These are phyloP conservation scores for Metarhizium album DNA, from an alignment of 2,329 filamentous ascomycete genomes.

Conservation along the genomic window DNA sequence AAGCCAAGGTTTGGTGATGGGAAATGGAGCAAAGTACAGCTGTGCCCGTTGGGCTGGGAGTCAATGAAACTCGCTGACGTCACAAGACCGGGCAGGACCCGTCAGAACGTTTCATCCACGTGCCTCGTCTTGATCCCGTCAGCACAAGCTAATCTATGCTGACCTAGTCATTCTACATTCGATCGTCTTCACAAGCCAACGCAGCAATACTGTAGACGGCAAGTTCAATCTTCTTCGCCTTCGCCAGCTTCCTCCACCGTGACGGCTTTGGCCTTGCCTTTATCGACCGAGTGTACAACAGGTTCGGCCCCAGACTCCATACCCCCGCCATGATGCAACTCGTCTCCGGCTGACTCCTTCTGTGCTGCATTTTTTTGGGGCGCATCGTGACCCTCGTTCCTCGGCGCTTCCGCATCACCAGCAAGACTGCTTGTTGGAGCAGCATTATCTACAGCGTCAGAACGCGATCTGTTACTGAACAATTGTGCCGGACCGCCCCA, in stretches of 20 bases:
- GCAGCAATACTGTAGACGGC: neutral
- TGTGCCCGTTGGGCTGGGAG: neutral
- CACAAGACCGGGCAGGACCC: neutral
- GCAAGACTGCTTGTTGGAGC: conserved; percentile 4
- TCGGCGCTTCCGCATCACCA: neutral
- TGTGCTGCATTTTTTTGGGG: neutral
- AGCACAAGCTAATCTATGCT: neutral
- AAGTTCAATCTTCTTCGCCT: conserved; percentile 15
- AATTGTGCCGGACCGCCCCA: conserved; percentile 42
- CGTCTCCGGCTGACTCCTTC: neutral
- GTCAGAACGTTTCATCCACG: neutral
- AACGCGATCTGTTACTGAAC: conserved; percentile 25
- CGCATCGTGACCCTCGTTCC: neutral
- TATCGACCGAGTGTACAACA: conserved; percentile 12
- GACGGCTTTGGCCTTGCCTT: conserved; percentile 34
- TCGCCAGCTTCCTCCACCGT: conserved; percentile 36
- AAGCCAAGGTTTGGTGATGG: no score
- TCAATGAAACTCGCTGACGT: neutral
- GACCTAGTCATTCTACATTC: neutral
- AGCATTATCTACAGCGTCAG: conserved; percentile 14
- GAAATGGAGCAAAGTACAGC: no score
- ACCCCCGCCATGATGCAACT: neutral
- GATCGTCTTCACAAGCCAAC: neutral
- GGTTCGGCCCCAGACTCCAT: neutral
- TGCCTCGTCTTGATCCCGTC: neutral